Evolutionary conservation across 306 rosid genomes (phyloP), one percentile per base, ranked within the genome.

Genomic region (Malus orientalis): DNA sequence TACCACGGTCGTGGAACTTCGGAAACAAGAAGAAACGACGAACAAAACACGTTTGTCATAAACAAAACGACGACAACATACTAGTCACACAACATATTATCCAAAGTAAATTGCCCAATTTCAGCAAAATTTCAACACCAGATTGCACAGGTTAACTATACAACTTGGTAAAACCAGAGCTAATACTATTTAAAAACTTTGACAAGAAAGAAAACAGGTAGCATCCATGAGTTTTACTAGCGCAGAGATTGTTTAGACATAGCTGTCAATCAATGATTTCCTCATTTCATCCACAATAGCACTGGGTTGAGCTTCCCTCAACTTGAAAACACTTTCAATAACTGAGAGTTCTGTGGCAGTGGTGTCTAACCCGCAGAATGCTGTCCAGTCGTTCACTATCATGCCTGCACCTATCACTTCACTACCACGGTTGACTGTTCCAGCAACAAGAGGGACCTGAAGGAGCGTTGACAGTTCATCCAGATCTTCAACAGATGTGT

Each of bases 391-490:
- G 75, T 95, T 95, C 32, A 89, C 98, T 1, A 81, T 85, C 83
- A 95, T 79, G 62, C 98, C 98, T 51, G 98, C 92, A 11, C 78
- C 97, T 67, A 95, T 87, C 40, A 92, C 98, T 68, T 89, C 97
- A 69, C 98, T 90, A 1, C 98, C 98, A 38, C 97, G 87, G 80
- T 95, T 95, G 80, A 92, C 96, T 0, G 96, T 88, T 65, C 97
- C 98, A 3, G 98, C 97, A 3, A 89, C 97, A 81, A 95, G 78
- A 36, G 98, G 98, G 67, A 95, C 91, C 86, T 95, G 98, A 79
- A 95, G 97, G 68, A 95, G 97, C 0, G 97, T 95, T 1, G 98
- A 92, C 45, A 95, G 96, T 75, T 95, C 98, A 59, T 92, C 93
- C 87, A 95, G 69, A 81, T 95, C 98, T 81, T 95, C 97, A 29